Conservation (phyloP, 2,329 filamentous ascomycete genomes). For the Pseudopyricularia cyperi region DNA sequence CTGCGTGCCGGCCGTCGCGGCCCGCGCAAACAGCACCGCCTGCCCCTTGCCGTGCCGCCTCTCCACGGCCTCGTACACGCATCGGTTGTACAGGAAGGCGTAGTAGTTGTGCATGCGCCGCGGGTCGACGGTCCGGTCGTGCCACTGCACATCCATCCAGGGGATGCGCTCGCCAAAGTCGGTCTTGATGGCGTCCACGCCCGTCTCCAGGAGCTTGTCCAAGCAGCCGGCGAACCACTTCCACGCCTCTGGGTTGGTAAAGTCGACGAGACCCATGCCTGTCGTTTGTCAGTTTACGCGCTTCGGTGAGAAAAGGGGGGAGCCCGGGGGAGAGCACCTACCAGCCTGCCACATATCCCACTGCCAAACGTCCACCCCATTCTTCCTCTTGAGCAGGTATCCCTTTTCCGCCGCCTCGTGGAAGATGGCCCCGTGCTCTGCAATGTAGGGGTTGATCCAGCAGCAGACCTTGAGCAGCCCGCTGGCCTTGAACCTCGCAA, state of each 20-base stretch:
- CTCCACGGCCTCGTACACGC: slow-evolving; percentile 54
- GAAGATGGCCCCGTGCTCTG: slow-evolving; percentile 55
- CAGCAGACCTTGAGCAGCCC: slow-evolving; percentile 54
- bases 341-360: slow-evolving; percentile 63
- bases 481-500: slow-evolving; percentile 48
- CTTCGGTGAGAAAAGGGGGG: neutral
- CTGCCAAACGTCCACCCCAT: slow-evolving; percentile 55
- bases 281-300: neutral
- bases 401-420: slow-evolving; percentile 49
- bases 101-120: slow-evolving; percentile 67
- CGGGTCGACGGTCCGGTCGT: slow-evolving; percentile 44
- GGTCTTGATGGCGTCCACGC: slow-evolving; percentile 62
- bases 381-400: slow-evolving; percentile 55
- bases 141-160: slow-evolving; percentile 49
- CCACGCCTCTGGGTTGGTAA: slow-evolving; percentile 57
- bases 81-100: slow-evolving; percentile 58
- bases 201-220: slow-evolving; percentile 50
- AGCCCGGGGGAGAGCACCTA: neutral
- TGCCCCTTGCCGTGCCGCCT: slow-evolving; percentile 35
- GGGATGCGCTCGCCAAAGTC: slow-evolving; percentile 66
- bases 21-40: slow-evolving; percentile 53
- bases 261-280: slow-evolving; percentile 62
- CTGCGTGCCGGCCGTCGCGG: slow-evolving; percentile 55
- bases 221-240: slow-evolving; percentile 53
- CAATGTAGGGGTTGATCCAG: slow-evolving; percentile 68